Evolutionary conservation across 192 early-diverging fungal genomes (phyloP).

Genomic region (Backusella morwellensis): DNA sequence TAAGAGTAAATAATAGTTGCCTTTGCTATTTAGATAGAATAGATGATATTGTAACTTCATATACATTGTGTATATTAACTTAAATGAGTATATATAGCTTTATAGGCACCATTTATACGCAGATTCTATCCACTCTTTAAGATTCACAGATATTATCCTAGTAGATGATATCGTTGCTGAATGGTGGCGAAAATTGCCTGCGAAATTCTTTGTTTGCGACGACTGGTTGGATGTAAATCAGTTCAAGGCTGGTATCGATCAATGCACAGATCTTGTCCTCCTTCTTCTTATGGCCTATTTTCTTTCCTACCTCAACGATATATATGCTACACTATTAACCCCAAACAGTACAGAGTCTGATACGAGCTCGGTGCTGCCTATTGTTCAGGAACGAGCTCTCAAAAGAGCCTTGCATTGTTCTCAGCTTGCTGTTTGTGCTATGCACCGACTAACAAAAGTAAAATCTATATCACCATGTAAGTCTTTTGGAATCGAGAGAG

Average conservation of each 20-base stretch:
- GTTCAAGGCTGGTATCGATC: neutral
- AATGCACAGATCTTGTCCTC: neutral
- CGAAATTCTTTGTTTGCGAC: neutral
- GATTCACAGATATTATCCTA: neutral
- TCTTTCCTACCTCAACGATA: neutral
- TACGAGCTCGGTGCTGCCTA: neutral
- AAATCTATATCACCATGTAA: conserved; percentile 1
- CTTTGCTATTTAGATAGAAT: neutral
- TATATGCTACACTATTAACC: neutral
- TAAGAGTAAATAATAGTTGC: neutral
- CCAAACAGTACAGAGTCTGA: neutral
- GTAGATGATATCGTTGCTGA: neutral
- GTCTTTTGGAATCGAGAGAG: neutral
- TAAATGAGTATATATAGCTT: neutral
- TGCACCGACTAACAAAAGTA: neutral
- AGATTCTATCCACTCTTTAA: neutral
- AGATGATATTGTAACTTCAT: neutral
- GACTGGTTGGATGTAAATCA: neutral
- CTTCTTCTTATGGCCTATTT: neutral
- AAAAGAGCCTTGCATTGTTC: neutral
- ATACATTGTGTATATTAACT: neutral
- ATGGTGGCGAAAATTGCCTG: neutral
- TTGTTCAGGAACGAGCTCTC: neutral
- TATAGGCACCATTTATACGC: neutral
- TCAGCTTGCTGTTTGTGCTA: neutral